Conservation (phyloP, 106 monocot species). For the Dioscorea dumetorum region DNA sequence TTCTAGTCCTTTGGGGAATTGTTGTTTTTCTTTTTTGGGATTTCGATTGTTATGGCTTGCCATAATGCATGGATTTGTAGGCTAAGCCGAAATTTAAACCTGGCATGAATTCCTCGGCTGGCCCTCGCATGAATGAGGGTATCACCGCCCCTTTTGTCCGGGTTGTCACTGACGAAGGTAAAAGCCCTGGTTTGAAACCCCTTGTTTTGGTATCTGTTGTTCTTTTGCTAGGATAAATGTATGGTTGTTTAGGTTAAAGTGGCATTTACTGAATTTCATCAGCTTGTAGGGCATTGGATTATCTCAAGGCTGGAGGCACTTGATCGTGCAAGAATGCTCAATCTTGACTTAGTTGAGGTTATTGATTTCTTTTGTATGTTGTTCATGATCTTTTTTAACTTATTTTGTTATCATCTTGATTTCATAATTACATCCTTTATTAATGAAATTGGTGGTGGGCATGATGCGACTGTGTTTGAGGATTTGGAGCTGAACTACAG, state of each 20-base stretch:
- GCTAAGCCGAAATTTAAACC: constrained; percentile 16
- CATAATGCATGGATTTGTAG: constrained; percentile 1
- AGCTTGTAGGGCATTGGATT: constrained; percentile 55
- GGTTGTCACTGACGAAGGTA: constrained; percentile 40
- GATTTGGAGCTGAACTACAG: too few relatives aligned
- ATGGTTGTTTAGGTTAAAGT: neutral
- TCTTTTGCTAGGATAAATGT: neutral
- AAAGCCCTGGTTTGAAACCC: neutral
- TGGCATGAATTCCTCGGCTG: neutral
- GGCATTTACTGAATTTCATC: constrained; percentile 8
- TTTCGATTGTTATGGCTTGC: neutral
- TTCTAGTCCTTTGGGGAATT: neutral
- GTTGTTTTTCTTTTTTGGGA: neutral
- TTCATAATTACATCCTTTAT: too few relatives aligned
- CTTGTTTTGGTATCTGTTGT: neutral
- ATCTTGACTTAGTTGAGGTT: constrained; percentile 89
- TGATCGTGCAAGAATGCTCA: constrained; percentile 46
- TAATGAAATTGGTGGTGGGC: too few relatives aligned
- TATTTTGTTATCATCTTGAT: too few relatives aligned
- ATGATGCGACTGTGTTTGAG: too few relatives aligned
- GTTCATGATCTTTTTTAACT: too few relatives aligned
- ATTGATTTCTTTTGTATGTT: neutral
- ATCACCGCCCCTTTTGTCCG: constrained; percentile 29
- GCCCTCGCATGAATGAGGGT: constrained; percentile 23
- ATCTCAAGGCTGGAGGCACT: constrained; percentile 62